Base-by-base conservation (phyloP, 306 rosid genomes). In the Cucurbita pepo region DNA sequence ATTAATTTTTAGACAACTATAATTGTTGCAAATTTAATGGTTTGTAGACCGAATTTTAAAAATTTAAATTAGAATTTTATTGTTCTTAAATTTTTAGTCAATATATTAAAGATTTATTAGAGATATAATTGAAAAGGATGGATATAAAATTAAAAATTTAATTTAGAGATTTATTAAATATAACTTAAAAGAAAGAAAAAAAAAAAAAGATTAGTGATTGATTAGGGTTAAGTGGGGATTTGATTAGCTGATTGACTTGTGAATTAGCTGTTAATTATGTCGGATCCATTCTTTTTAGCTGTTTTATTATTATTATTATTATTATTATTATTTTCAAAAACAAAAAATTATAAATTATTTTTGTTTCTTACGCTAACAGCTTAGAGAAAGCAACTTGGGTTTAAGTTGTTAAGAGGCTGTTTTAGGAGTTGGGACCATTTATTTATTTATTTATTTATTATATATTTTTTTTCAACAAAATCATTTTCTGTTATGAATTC, bases 181-280 rank as follows among this genome's bases (percentile, higher is more conserved):
- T 13, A 45, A 10, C 10, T 9, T 45, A 45, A 45, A 45, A 8
- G 1, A 2, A 45, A 10, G 4, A 45, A 45, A 45, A 45, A 58
- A 11, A 3, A 5, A 59, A 66, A 45, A 40, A 22, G 21, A 45
- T 21, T 22, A 47, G 55, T 22, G 56, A 12, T 47, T 47, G 15
- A 69, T 69, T 13, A 69, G 19, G 38, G 10, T 67, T 67, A 67
- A 63, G 72, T 45, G 72, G 53, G 40, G 56, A 64, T 64, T 44
- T 67, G 72, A 63, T 63, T 63, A 63, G 72, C 21, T 67, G 72
- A 67, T 67, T 67, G 72, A 67, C 72, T 67, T 67, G 0, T 47
- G 55, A 43, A 67, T 67, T 67, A 67, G 72, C 56, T 67, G 56
- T 67, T 67, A 67, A 67, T 67, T 19, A 45, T 22, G 72, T 67